Evolutionary conservation across 495 filamentous ascomycete genomes (phyloP), one percentile per base, ranked within the genome.

Genomic region (Neurospora sublineolata): DNA sequence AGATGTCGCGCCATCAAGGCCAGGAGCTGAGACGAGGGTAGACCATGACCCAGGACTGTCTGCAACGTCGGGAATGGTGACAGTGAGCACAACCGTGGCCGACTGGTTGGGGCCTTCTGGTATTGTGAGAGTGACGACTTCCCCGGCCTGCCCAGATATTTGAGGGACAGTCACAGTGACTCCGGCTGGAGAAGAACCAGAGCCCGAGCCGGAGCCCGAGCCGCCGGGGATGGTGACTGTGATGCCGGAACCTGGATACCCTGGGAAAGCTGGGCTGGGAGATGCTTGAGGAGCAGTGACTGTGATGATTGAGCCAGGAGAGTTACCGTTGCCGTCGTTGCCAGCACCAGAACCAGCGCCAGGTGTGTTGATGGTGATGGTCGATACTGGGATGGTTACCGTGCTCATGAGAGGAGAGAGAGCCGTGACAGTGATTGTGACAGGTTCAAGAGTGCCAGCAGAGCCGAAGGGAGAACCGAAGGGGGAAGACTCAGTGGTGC

Each of bases 91-190:
- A 1, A 75, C 27, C 8, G 76, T 78, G 38, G 73, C 69, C 3
- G 77, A 73, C 67, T 74, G 68, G 41, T 67, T 68, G 16, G 69
- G 70, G 20, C 77, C 76, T 20, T 76, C 75, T 2, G 77, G 76
- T 30, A 75, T 75, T 11, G 76, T 78, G 70, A 79, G 37, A 33
- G 75, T 75, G 10, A 78, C 23, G 12, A 77, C 69, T 8, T 77
- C 73, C 5, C 68, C 74, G 40, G 69, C 52, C 46, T 36, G 60
- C 5, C 20, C 60, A 2, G 70, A 39, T 12, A 37, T 3, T 14
- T 39, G 36, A 6, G 72, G 73, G 30, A 73, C 42, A 5, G 75
- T 73, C 27, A 72, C 68, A 18, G 76, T 77, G 30, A 67, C 67
- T 8, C 69, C 69, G 1, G 72, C 52, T 14, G 41, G 46, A 12